Evolutionary conservation across 441 rosid species (phyloP).

Genomic region (Gossypium laxum): DNA sequence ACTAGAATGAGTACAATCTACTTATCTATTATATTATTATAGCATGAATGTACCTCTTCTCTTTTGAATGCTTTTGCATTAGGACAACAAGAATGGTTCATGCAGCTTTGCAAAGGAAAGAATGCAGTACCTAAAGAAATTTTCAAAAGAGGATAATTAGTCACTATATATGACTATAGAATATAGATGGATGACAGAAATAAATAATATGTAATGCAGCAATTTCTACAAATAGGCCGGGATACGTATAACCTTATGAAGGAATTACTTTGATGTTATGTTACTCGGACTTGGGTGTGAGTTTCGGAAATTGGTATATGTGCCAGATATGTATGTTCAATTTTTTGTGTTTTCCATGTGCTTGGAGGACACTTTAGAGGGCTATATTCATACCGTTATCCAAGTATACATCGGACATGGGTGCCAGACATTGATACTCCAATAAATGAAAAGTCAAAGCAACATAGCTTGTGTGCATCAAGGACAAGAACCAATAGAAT

Average conservation of each 20-base stretch:
- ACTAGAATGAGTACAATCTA: neutral
- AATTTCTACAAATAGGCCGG: neutral
- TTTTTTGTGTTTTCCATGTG: neutral
- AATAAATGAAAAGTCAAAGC: neutral
- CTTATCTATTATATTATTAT: neutral
- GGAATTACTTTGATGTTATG: neutral
- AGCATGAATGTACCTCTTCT: constrained; percentile 48
- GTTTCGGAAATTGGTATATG: neutral
- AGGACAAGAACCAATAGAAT: neutral
- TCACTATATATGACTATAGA: neutral
- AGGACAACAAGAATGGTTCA: constrained; percentile 84
- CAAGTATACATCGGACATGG: neutral
- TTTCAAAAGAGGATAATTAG: neutral
- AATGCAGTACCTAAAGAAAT: constrained; percentile 58
- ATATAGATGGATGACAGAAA: neutral
- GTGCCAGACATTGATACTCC: neutral
- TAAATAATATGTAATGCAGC: neutral
- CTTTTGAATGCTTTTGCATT: constrained; percentile 83
- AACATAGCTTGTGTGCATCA: neutral
- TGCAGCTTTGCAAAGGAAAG: constrained; percentile 81
- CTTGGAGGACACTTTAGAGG: neutral
- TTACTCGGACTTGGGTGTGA: neutral
- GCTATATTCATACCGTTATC: neutral
- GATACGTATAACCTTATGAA: neutral
- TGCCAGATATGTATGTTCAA: neutral